phyloP scores from a whole-genome alignment of 176 grass and related monocot species.

The Elymus sibiricus region DNA sequence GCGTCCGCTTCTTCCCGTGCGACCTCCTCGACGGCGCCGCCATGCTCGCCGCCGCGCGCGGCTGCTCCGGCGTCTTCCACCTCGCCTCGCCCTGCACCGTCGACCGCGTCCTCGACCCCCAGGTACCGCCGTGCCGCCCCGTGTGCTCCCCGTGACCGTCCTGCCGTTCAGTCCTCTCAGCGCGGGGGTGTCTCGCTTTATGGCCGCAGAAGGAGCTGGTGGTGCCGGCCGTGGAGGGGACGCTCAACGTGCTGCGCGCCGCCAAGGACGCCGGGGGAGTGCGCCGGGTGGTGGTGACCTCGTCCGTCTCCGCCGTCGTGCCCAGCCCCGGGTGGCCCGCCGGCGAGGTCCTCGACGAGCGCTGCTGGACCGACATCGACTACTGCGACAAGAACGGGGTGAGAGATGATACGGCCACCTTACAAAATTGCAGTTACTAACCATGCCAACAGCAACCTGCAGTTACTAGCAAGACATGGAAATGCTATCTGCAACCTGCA shows the following conservation, averaged over 20 bases:
- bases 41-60: constrained; percentile 41
- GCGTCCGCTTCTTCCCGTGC: constrained; percentile 62
- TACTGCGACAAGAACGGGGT: constrained; percentile 81
- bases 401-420: not conserved
- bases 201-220: constrained; percentile 57
- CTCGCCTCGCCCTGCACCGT: constrained; percentile 80
- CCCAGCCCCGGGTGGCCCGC: constrained; percentile 65
- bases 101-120: constrained; percentile 66
- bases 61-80: constrained; percentile 75
- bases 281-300: constrained; percentile 71
- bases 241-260: constrained; percentile 68
- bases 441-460: not conserved
- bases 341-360: constrained; percentile 60
- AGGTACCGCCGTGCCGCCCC: constrained; percentile 18
- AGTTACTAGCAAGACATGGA: not conserved
- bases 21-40: constrained; percentile 67
- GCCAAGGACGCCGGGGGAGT: constrained; percentile 52
- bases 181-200: not conserved
- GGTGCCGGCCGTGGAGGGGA: constrained; percentile 76
- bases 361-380: constrained; percentile 77
- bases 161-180: not conserved
- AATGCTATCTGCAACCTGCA: not conserved
- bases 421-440: not conserved
- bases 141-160: too few species aligned
- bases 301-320: constrained; percentile 61